Conservation (phyloP, 179 eudicot species). For the Drosera spatulata region DNA sequence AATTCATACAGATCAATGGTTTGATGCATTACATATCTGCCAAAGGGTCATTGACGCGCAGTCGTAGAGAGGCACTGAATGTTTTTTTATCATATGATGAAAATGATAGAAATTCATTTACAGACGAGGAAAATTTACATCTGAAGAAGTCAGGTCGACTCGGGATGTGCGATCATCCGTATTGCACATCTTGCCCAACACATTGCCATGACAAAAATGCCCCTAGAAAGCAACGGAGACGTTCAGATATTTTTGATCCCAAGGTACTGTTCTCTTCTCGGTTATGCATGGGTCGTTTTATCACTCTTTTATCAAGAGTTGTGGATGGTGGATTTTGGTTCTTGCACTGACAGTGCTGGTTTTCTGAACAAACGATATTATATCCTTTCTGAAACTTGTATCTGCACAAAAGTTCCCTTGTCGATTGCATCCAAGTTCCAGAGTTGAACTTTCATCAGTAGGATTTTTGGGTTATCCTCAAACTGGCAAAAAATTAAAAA, state of each 20-base stretch:
- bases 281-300: neutral
- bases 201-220: slow-evolving; percentile 26
- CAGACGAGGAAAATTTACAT: slow-evolving; percentile 31
- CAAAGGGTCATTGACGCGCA: too few relatives aligned
- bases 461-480: too few relatives aligned
- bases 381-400: too few relatives aligned
- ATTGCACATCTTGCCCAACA: slow-evolving; percentile 72
- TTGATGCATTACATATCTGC: slow-evolving; percentile 19
- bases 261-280: slow-evolving; percentile 31
- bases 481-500: too few relatives aligned
- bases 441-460: too few relatives aligned
- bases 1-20: slow-evolving; percentile 46
- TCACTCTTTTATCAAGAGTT: neutral
- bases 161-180: slow-evolving; percentile 81
- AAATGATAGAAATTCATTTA: slow-evolving; percentile 6
- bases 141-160: slow-evolving; percentile 61
- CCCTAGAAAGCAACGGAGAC: slow-evolving; percentile 17
- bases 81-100: slow-evolving; percentile 8
- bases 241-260: slow-evolving; percentile 30
- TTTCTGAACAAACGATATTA: too few relatives aligned
- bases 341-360: too few relatives aligned
- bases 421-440: too few relatives aligned
- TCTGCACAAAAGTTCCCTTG: too few relatives aligned
- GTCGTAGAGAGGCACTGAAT: too few relatives aligned
- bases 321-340: neutral